Conservation (phyloP, 2,329 filamentous ascomycete species). For the Mariannaea sp. region DNA sequence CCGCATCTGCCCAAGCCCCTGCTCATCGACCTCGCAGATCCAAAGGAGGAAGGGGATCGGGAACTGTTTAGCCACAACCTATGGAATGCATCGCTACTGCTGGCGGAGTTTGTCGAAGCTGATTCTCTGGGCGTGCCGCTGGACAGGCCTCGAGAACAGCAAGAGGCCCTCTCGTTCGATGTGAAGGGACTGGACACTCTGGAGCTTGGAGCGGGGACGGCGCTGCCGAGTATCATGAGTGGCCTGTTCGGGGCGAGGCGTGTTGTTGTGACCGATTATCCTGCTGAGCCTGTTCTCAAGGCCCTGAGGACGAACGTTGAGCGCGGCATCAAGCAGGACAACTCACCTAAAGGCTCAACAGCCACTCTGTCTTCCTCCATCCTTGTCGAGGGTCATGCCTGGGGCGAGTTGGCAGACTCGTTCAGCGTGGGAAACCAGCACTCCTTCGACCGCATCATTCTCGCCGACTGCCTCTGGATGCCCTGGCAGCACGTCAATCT, state of each 20-base stretch:
- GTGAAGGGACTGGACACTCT: constrained; percentile 59
- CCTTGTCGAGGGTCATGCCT: constrained; percentile 63
- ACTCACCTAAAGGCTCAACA: constrained; percentile 40
- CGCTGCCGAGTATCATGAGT: constrained; percentile 56
- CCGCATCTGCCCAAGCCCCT: constrained; percentile 53
- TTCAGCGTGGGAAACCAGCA: constrained; percentile 38
- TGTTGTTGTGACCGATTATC: constrained; percentile 71
- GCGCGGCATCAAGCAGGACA: constrained; percentile 50
- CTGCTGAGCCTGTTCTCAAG: constrained; percentile 61
- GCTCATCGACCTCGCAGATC: constrained; percentile 53
- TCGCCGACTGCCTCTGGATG: constrained; percentile 79
- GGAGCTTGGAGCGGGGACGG: constrained; percentile 71
- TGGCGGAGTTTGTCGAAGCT: constrained; percentile 61
- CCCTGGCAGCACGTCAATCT: constrained; percentile 72
- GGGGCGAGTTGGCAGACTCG: constrained; percentile 58
- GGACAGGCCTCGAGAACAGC: constrained; percentile 20
- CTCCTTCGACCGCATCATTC: constrained; percentile 66
- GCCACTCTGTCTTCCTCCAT: constrained; percentile 36
- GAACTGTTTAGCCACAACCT: constrained; percentile 72
- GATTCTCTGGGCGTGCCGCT: constrained; percentile 44
- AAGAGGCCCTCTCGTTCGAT: constrained; percentile 43
- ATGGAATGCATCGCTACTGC: constrained; percentile 68
- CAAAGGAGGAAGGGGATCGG: constrained; percentile 56
- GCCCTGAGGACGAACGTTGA: constrained; percentile 63
- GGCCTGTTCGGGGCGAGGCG: constrained; percentile 52